Percentiles rank a stretch among this genome's conserved stretches.
phyloP scores from a whole-genome alignment of 108 stramenopile species.

The Cyclotella cryptica region DNA sequence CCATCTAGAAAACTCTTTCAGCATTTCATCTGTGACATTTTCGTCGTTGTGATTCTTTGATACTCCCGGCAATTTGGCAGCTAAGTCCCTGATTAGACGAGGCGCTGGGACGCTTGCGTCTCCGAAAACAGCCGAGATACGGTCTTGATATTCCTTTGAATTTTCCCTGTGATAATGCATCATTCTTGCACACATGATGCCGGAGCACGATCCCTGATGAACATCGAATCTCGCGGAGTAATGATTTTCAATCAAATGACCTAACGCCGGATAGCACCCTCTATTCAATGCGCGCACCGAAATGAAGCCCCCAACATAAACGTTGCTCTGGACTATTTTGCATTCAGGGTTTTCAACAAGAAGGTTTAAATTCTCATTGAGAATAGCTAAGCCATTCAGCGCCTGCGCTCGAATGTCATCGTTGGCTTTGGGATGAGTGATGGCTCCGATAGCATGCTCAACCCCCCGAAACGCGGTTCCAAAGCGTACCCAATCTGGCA shows the following conservation, averaged over 20 bases:
- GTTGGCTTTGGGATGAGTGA: slow-evolving; percentile 40
- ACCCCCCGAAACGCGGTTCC: slow-evolving; percentile 38
- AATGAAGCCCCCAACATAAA: slow-evolving; percentile 40
- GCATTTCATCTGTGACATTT: slow-evolving; percentile 25
- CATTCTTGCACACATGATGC: slow-evolving; percentile 37
- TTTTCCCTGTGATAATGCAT: slow-evolving; percentile 32
- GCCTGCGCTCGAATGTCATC: slow-evolving; percentile 28
- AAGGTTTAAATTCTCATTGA: slow-evolving; percentile 9
- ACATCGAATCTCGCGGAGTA: slow-evolving; percentile 44
- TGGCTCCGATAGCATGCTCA: slow-evolving; percentile 42
- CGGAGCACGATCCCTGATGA: slow-evolving; percentile 49
- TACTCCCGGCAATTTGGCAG: slow-evolving; percentile 33
- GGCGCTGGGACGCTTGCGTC: slow-evolving; percentile 15
- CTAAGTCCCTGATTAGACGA: slow-evolving; percentile 19
- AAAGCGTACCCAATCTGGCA: slow-evolving; percentile 47
- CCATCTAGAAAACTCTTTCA: slow-evolving; percentile 33
- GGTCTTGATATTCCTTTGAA: slow-evolving; percentile 21
- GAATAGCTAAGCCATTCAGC: slow-evolving; percentile 14
- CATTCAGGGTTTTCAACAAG: slow-evolving; percentile 18
- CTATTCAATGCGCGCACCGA: slow-evolving; percentile 33
- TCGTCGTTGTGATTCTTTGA: slow-evolving; percentile 34
- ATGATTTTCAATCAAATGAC: slow-evolving; percentile 48
- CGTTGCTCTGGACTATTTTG: slow-evolving; percentile 5
- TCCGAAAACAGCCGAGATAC: slow-evolving; percentile 27
- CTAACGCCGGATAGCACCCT: slow-evolving; percentile 46